A percentile compares a stretch with the other conserved stretches of the same genome.
These are phyloP conservation scores for Coemansia biformis DNA, from an alignment of 192 early-diverging fungal species.

Conservation along the genomic window DNA sequence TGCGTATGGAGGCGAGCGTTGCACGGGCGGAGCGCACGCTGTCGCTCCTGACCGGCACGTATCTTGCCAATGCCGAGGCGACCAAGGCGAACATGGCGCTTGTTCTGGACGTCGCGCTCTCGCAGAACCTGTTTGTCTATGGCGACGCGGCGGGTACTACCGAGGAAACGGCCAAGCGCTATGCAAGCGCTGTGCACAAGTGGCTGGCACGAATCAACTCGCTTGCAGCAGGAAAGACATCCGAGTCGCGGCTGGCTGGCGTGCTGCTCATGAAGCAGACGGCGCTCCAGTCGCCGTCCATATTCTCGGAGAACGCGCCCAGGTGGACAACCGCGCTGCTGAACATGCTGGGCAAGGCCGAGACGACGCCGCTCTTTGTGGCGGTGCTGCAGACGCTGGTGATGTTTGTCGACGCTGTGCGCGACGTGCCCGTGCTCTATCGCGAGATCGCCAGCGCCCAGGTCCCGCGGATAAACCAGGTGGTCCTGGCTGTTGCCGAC, in stretches of 20 bases:
- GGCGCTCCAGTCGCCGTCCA: conserved; percentile 29
- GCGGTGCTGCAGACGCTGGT: conserved; percentile 31
- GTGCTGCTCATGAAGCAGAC: conserved; percentile 45
- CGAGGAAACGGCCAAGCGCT: conserved; percentile 23
- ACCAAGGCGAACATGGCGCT: conserved; percentile 24
- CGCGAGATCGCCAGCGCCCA: conserved; percentile 39
- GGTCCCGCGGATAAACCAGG: conserved; percentile 48
- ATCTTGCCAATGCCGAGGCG: conserved; percentile 36
- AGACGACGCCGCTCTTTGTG: conserved; percentile 14
- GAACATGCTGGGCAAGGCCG: conserved; percentile 27
- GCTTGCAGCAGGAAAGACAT: conserved; percentile 24
- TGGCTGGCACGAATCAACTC: conserved; percentile 46
- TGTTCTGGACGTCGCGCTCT: conserved; percentile 36
- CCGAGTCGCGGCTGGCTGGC: conserved; percentile 39
- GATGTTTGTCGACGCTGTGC: conserved; percentile 39
- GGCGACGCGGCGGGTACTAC: conserved; percentile 6
- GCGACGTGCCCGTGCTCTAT: conserved; percentile 33
- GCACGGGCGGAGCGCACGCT: conserved; percentile 44
- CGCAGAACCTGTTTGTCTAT: conserved; percentile 37
- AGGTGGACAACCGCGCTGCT: conserved; percentile 41
- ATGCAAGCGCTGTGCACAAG: conserved; percentile 34
- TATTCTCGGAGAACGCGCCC: conserved; percentile 30
- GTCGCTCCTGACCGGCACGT: conserved; percentile 38
- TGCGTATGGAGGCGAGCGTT: conserved; percentile 31
- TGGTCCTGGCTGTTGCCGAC: conserved; percentile 29